Conservation (phyloP, 495 filamentous ascomycete species). For the Physcia stellaris region DNA sequence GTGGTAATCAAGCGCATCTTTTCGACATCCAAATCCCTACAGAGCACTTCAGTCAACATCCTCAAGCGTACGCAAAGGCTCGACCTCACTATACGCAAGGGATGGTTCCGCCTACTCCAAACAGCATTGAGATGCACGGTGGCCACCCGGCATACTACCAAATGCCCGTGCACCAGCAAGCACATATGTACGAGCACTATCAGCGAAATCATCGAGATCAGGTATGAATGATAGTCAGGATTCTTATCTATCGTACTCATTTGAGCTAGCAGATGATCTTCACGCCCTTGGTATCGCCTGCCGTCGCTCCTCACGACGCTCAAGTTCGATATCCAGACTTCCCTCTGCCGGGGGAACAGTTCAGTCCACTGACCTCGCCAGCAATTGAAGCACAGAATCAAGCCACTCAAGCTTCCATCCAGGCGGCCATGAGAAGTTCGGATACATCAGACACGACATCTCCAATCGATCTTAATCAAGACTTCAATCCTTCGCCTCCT, state of each 20-base stretch:
- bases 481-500: conserved; percentile 26
- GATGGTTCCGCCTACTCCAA: conserved; percentile 83
- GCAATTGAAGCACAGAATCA: conserved; percentile 69
- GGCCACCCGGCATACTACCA: conserved; percentile 48
- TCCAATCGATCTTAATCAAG: conserved; percentile 30
- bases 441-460: conserved; percentile 31
- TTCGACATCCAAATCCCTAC: conserved; percentile 10
- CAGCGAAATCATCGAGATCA: conserved; percentile 67
- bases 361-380: conserved; percentile 87
- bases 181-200: conserved; percentile 58
- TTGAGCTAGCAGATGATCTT: conserved; percentile 67
- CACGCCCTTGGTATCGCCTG: conserved; percentile 88
- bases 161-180: conserved; percentile 43
- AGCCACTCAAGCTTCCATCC: conserved; percentile 25
- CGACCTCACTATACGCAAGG: conserved; percentile 40
- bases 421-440: conserved; percentile 19
- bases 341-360: conserved; percentile 74
- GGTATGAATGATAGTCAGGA: conserved; percentile 33
- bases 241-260: too few relatives aligned
- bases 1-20: conserved; percentile 19
- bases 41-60: conserved; percentile 16
- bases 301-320: conserved; percentile 79
- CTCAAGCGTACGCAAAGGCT: conserved; percentile 31
- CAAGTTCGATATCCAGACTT: conserved; percentile 75
- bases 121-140: conserved; percentile 79